These are phyloP conservation scores for Pinus albicaulis DNA, from an alignment of 75 land plant genomes.

Conservation along the genomic window DNA sequence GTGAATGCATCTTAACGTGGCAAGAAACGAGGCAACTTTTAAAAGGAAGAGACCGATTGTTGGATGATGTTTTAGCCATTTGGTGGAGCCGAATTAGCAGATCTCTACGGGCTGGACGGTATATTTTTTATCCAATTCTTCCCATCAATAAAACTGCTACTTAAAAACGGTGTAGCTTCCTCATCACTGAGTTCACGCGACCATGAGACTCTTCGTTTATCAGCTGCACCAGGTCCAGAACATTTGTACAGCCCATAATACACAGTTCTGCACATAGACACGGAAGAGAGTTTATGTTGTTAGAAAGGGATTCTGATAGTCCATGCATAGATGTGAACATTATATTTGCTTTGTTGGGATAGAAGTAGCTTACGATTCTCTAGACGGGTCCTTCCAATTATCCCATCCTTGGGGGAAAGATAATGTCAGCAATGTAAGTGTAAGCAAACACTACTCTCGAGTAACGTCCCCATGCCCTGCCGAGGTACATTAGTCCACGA, in stretches of 20 bases:
- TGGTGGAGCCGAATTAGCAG: no score
- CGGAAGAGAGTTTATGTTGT: not conserved
- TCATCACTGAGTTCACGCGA: constrained; percentile 29
- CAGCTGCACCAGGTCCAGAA: constrained; percentile 42
- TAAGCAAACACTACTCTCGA: constrained; percentile 65
- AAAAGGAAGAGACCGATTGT: no score
- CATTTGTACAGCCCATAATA: constrained; percentile 54
- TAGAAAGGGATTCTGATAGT: not conserved
- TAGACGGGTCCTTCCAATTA: constrained; percentile 35
- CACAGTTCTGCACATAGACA: constrained; percentile 37
- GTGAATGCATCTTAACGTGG: no score
- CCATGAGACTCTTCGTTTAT: constrained; percentile 32
- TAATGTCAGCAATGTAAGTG: constrained; percentile 46
- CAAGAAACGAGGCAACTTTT: no score
- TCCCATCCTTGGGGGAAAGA: constrained; percentile 68
- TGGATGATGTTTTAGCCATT: no score
- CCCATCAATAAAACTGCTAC: constrained; percentile 34
- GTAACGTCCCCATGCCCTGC: constrained; percentile 74
- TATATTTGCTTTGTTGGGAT: not conserved
- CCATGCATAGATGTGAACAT: not conserved
- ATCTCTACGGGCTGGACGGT: no score
- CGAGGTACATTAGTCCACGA: constrained; percentile 42
- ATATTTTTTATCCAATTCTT: constrained; percentile 22
- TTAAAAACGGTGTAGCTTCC: constrained; percentile 31
- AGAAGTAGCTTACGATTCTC: constrained; percentile 12